Evolutionary conservation across 2,329 filamentous ascomycete genomes (phyloP).

Genomic region (Pseudophaeomoniella oleicola): DNA sequence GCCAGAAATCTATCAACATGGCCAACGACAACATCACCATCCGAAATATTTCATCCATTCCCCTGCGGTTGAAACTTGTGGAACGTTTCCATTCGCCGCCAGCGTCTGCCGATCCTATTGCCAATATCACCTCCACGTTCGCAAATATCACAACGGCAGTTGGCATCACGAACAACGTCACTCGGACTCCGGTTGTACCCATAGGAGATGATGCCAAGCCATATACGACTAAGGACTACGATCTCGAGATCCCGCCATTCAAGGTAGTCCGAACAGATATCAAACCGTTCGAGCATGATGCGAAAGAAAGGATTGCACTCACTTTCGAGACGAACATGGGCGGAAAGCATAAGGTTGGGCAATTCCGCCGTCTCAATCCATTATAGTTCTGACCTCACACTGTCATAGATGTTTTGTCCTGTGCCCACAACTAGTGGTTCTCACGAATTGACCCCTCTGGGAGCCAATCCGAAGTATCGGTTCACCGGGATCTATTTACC

Average conservation of each 20-base stretch:
- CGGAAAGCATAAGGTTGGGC: constrained; percentile 42
- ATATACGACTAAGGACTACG: constrained; percentile 47
- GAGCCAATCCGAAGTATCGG: constrained; percentile 34
- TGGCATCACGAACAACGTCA: constrained; percentile 27
- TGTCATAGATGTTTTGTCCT: constrained; percentile 48
- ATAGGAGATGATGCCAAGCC: constrained; percentile 42
- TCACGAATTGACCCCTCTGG: constrained; percentile 33
- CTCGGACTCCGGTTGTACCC: constrained; percentile 25
- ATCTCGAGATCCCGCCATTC: constrained; percentile 54
- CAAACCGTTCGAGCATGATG: constrained; percentile 38
- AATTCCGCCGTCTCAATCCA: neutral
- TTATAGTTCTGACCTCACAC: neutral
- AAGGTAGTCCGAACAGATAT: constrained; percentile 49
- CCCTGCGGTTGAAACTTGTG: constrained; percentile 57
- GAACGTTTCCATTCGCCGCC: constrained; percentile 55
- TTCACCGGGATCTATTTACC: constrained; percentile 55
- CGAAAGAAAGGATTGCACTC: constrained; percentile 55
- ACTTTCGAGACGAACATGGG: constrained; percentile 50
- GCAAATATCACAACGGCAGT: constrained; percentile 32
- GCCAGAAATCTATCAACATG: neutral
- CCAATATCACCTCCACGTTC: constrained; percentile 18
- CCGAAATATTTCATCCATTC: constrained; percentile 64
- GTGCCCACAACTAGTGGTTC: constrained; percentile 42
- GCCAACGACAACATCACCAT: constrained; percentile 43
- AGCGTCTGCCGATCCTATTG: constrained; percentile 17